These are phyloP conservation scores for Amylostereum areolatum DNA, from an alignment of 1,284 basidiomycete species.

Conservation along the genomic window DNA sequence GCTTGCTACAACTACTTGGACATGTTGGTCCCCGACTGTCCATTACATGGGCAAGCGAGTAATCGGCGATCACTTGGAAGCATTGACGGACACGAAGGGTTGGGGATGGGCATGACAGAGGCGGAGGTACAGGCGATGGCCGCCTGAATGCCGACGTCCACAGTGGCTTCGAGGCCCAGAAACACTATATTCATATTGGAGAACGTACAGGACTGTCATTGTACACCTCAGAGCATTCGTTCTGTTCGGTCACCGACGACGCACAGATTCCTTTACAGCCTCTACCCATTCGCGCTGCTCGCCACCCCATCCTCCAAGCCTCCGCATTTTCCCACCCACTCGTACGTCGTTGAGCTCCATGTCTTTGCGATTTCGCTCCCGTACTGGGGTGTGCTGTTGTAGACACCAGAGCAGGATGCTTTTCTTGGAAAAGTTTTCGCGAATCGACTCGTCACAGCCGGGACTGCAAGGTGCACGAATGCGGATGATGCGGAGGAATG, in stretches of 20 bases:
- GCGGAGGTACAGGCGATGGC: too few species aligned
- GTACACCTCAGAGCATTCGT: too few species aligned
- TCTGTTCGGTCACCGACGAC: neutral
- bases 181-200: too few species aligned
- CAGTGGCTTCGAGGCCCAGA: too few species aligned
- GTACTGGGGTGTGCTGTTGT: conserved; percentile 30
- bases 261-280: conserved; percentile 14
- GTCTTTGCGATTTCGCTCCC: conserved; percentile 16
- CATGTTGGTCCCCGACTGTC: too few species aligned
- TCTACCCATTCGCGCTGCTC: conserved; percentile 20
- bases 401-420: conserved; percentile 59
- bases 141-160: too few species aligned
- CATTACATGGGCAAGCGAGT: too few species aligned
- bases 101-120: too few species aligned
- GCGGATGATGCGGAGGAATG: conserved; percentile 41
- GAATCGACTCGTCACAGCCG: conserved; percentile 43
- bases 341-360: conserved; percentile 14
- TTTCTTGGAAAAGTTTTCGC: conserved; percentile 38
- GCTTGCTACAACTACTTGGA: too few species aligned
- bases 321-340: conserved; percentile 19
- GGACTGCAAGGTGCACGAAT: conserved; percentile 37
- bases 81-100: too few species aligned
- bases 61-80: too few species aligned
- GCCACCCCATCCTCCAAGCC: conserved; percentile 25
- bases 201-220: too few species aligned